Conservation (phyloP, 202 grass and related monocot genomes). For the Musa balbisiana region DNA sequence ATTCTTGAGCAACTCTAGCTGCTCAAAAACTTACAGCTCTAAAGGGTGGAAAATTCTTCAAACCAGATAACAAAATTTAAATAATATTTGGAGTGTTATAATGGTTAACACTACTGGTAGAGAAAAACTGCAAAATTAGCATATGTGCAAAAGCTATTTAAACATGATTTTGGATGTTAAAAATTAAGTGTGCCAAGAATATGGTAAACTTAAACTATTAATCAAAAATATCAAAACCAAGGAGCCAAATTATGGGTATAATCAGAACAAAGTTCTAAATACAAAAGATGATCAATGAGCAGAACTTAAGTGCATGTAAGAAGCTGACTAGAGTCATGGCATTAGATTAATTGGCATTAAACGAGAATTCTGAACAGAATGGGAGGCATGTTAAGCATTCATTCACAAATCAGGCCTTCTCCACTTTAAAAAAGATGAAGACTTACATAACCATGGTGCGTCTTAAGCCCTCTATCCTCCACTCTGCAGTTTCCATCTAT, state of each 20-base stretch:
- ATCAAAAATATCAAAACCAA: too few species aligned
- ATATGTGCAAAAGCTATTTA: background rate
- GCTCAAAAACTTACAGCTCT: background rate
- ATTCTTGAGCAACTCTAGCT: background rate
- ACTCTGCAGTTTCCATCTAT: constrained; percentile 92
- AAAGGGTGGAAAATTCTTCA: background rate
- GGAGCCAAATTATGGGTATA: too few species aligned
- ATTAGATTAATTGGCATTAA: background rate
- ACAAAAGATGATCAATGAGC: background rate
- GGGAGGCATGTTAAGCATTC: background rate
- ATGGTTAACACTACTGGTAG: background rate
- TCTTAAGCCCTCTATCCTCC: constrained; percentile 90
- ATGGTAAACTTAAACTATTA: background rate
- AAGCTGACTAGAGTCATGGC: too few species aligned
- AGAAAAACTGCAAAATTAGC: background rate
- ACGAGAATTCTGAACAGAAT: background rate
- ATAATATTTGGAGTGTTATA: too few species aligned
- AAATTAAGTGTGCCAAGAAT: background rate
- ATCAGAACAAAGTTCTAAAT: too few species aligned
- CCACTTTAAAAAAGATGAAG: constrained; percentile 3
- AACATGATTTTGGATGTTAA: background rate
- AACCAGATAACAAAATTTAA: background rate
- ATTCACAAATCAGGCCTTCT: background rate
- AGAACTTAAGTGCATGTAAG: too few species aligned
- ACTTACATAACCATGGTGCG: constrained; percentile 85